Evolutionary conservation across 1,139 yeast genomes (phyloP).

Genomic region (Blastobotrys malaysiensis): DNA sequence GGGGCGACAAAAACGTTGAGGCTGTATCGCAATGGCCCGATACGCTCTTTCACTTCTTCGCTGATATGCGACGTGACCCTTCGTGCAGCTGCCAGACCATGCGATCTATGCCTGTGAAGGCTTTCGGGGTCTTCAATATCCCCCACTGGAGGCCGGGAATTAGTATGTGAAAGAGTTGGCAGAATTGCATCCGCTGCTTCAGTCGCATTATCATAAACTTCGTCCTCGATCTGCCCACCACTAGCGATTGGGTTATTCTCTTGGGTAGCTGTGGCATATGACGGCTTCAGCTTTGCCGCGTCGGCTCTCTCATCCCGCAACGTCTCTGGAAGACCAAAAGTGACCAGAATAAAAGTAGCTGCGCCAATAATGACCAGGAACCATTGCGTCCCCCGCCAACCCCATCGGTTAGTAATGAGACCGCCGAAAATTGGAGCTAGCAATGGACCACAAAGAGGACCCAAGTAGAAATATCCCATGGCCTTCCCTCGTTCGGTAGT

Average conservation of each 20-base stretch:
- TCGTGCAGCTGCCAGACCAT: background rate
- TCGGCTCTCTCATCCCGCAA: constrained; percentile 28
- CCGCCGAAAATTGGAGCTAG: constrained; percentile 82
- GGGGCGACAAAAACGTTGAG: constrained; percentile 31
- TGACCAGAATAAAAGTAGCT: constrained; percentile 43
- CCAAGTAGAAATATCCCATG: constrained; percentile 75
- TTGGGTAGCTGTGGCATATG: constrained; percentile 7
- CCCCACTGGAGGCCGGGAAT: background rate
- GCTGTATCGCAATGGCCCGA: background rate
- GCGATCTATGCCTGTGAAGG: background rate
- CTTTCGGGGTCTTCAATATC: background rate
- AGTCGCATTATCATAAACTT: background rate
- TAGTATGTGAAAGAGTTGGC: constrained; percentile 6
- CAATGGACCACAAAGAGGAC: constrained; percentile 78
- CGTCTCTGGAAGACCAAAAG: constrained; percentile 71
- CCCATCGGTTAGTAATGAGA: constrained; percentile 63
- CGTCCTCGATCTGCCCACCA: background rate
- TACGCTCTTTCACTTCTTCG: background rate
- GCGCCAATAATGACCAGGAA: constrained; percentile 66
- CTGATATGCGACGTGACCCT: background rate
- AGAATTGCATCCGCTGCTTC: constrained; percentile 6
- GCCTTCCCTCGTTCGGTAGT: constrained; percentile 72
- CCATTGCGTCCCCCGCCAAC: constrained; percentile 92
- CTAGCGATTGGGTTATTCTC: background rate
- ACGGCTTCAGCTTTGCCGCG: background rate